These are phyloP conservation scores for Schoenoplectus tabernaemontani DNA, from an alignment of 202 grass and related monocot genomes.

Conservation along the genomic window DNA sequence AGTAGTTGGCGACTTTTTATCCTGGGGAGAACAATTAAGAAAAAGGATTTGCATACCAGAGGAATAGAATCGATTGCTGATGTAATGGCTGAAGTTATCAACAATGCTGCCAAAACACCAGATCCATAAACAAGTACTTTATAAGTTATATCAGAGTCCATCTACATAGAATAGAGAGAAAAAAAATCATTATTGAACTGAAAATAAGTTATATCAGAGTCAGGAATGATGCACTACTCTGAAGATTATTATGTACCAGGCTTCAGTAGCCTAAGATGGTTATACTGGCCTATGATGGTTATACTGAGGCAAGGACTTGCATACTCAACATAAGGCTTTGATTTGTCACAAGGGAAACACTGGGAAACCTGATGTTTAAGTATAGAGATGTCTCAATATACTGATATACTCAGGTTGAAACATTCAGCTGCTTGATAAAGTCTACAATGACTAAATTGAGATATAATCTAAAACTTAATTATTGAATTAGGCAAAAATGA, in stretches of 20 bases:
- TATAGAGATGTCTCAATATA: background rate
- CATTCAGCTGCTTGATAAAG: background rate
- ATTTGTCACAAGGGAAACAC: background rate
- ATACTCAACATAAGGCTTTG: background rate
- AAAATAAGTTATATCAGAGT: background rate
- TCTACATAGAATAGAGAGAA: conserved; percentile 26
- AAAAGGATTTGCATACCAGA: conserved; percentile 46
- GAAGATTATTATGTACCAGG: background rate
- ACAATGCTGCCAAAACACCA: conserved; percentile 37
- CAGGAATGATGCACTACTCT: background rate
- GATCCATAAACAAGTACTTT: conserved; percentile 43
- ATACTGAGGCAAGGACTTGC: background rate
- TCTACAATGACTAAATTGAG: background rate
- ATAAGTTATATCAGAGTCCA: conserved; percentile 53
- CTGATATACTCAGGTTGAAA: background rate
- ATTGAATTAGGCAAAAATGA: background rate
- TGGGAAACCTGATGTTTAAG: background rate
- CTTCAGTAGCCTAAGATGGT: background rate
- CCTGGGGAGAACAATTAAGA: background rate
- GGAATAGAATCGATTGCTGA: conserved; percentile 68
- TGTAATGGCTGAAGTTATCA: conserved; percentile 48
- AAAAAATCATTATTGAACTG: background rate
- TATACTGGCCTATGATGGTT: background rate
- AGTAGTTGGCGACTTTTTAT: background rate
- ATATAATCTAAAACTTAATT: background rate